Percentiles rank a stretch among this genome's conserved stretches.
Conservation (phyloP, 2,329 filamentous ascomycete species). For the Colletotrichum higginsianum region DNA sequence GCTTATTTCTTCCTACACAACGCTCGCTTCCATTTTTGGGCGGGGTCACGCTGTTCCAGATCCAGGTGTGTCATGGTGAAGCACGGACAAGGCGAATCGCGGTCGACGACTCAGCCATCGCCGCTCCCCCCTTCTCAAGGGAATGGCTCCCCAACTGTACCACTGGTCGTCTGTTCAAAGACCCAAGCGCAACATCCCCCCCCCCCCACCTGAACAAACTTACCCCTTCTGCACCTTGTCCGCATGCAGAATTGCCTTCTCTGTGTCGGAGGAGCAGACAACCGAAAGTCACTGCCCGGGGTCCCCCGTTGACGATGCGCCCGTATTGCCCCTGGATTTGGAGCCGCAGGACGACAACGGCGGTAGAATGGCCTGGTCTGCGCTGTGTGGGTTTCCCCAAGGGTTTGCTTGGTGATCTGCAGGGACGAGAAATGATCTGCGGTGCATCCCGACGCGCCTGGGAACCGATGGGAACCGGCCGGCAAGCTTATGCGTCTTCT, state of each 20-base stretch:
- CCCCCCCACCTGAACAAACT: conserved; percentile 11
- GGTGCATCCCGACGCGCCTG: conserved; percentile 10
- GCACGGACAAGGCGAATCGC: conserved; percentile 29
- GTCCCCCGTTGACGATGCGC: background rate
- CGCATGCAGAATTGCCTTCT: conserved; percentile 13
- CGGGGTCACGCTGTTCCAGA: conserved; percentile 7
- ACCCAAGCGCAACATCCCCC: conserved; percentile 20
- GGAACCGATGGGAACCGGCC: conserved; percentile 13
- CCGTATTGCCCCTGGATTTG: conserved; percentile 19
- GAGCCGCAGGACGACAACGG: background rate
- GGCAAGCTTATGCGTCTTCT: conserved; percentile 12
- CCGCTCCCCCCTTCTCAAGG: conserved; percentile 17
- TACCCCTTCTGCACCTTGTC: conserved; percentile 1
- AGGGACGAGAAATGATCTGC: conserved; percentile 24
- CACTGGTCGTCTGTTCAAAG: background rate
- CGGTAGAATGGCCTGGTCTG: background rate
- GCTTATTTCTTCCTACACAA: conserved; percentile 19
- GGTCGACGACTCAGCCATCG: conserved; percentile 10
- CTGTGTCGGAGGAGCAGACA: conserved; percentile 27
- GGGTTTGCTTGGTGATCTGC: background rate
- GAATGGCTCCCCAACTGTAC: conserved; percentile 21
- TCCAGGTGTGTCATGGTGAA: conserved; percentile 31
- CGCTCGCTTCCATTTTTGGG: background rate
- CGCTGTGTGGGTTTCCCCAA: background rate
- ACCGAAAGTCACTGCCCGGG: conserved; percentile 24